Evolutionary conservation across 1,139 yeast genomes (phyloP).

Genomic region (Lodderomyces jiufengensis): DNA sequence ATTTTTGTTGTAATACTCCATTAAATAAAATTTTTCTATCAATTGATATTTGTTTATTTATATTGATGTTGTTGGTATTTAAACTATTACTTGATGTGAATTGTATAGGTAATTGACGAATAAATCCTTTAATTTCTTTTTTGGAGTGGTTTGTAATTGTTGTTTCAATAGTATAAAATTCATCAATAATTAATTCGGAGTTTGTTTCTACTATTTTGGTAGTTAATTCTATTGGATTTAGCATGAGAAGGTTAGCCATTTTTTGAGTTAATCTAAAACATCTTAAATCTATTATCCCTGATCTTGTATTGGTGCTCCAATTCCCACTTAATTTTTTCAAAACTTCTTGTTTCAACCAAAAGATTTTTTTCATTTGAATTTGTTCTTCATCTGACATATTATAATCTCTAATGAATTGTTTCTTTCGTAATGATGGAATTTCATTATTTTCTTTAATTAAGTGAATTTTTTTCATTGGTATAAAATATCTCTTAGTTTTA

Average conservation of each 20-base stretch:
- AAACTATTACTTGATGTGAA: constrained; percentile 7
- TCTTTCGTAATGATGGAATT: constrained; percentile 73
- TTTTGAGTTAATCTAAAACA: constrained; percentile 56
- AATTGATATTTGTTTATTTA: constrained; percentile 27
- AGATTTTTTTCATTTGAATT: constrained; percentile 52
- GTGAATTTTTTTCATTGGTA: constrained; percentile 63
- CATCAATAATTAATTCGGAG: constrained; percentile 33
- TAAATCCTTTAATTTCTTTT: constrained; percentile 46
- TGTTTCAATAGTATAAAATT: constrained; percentile 48
- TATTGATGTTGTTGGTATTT: constrained; percentile 1
- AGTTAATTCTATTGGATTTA: constrained; percentile 48
- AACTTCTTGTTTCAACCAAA: constrained; percentile 77
- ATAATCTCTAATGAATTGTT: constrained; percentile 69
- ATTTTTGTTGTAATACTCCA: constrained; percentile 60
- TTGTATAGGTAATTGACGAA: constrained; percentile 64
- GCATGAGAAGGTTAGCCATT: constrained; percentile 41
- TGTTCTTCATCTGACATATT: constrained; percentile 54
- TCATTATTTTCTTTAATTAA: constrained; percentile 44
- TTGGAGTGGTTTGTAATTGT: constrained; percentile 44
- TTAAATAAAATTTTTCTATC: constrained; percentile 56
- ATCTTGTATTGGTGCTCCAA: constrained; percentile 51
- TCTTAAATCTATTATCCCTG: constrained; percentile 64
- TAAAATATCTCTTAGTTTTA: constrained; percentile 56
- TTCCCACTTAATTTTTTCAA: constrained; percentile 56
- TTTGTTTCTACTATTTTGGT: constrained; percentile 29